Percentiles rank a stretch among this genome's conserved stretches.
Conservation (phyloP, 202 grass and related monocot genomes). For the Hordeum pubiflorum region DNA sequence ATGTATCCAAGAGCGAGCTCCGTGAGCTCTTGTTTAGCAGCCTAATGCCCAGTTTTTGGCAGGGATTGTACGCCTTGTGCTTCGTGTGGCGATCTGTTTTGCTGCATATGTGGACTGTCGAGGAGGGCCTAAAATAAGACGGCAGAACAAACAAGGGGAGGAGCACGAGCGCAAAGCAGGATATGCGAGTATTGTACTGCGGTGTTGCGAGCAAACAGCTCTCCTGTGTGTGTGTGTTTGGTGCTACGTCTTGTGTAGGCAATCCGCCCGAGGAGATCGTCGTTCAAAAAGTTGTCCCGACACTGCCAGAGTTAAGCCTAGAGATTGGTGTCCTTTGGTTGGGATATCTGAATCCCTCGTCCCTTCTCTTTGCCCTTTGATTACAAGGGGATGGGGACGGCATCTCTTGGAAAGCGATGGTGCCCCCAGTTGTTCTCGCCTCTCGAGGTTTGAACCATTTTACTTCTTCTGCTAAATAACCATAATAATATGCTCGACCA, state of each 20-base stretch:
- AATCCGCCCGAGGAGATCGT: slow-evolving; percentile 60
- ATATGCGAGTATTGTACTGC: background rate
- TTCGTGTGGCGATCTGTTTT: background rate
- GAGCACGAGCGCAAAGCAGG: slow-evolving; percentile 17
- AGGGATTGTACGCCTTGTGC: slow-evolving; percentile 32
- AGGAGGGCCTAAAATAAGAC: slow-evolving; percentile 30
- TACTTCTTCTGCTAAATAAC: too few species aligned
- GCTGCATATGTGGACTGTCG: background rate
- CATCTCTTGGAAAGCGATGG: slow-evolving; percentile 65
- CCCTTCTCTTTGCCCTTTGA: slow-evolving; percentile 27
- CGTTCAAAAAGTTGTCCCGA: slow-evolving; percentile 76
- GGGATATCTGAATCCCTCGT: slow-evolving; percentile 17
- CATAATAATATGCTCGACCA: background rate
- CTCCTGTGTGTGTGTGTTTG: background rate
- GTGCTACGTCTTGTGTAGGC: slow-evolving; percentile 23
- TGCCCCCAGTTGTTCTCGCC: slow-evolving; percentile 21
- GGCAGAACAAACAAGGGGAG: slow-evolving; percentile 29
- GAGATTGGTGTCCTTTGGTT: slow-evolving; percentile 75
- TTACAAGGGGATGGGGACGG: slow-evolving; percentile 19
- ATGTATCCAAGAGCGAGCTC: background rate
- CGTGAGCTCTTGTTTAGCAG: background rate
- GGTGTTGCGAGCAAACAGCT: background rate
- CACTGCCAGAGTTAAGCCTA: slow-evolving; percentile 70
- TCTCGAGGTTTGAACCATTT: slow-evolving; percentile 41
- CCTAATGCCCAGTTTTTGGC: slow-evolving; percentile 11